phyloP scores from a whole-genome alignment of 768 basidiomycete genomes.

The Rhodotorula graminis region DNA sequence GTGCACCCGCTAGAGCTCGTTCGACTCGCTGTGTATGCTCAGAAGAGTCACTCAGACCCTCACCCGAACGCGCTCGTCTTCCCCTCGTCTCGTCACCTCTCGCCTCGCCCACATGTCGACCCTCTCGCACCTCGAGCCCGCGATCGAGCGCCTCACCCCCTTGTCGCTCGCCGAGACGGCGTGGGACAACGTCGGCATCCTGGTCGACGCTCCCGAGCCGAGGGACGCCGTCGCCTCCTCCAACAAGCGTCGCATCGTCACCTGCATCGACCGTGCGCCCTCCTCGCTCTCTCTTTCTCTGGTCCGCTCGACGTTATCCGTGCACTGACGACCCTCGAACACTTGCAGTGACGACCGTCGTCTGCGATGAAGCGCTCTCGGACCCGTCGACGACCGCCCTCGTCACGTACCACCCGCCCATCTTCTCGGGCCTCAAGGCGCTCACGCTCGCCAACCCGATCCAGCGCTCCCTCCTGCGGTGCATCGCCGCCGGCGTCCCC shows the following conservation, averaged over 20 bases:
- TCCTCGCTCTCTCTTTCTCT: not conserved
- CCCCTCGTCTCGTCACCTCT: not conserved
- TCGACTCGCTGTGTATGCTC: not conserved
- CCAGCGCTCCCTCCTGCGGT: constrained; percentile 71
- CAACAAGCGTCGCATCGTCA: not conserved
- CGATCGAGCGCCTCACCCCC: constrained; percentile 17
- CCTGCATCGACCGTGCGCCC: constrained; percentile 32
- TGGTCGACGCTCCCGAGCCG: constrained; percentile 28
- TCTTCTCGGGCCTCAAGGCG: constrained; percentile 69
- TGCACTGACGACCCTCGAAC: not conserved
- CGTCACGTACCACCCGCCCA: constrained; percentile 77
- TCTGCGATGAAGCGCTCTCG: constrained; percentile 19
- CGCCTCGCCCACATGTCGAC: constrained; percentile 1
- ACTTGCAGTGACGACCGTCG: constrained; percentile 24
- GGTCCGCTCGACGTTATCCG: not conserved
- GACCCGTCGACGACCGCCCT: constrained; percentile 47
- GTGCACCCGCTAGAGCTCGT: too few relatives aligned
- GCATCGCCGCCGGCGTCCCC: constrained; percentile 75
- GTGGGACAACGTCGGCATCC: constrained; percentile 39
- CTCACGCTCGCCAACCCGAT: constrained; percentile 72
- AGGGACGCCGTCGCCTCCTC: not conserved
- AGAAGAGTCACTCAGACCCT: not conserved
- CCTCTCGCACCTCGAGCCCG: constrained; percentile 13
- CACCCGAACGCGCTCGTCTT: not conserved
- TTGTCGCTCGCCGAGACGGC: constrained; percentile 28